These are phyloP conservation scores for Roridomyces roridus DNA, from an alignment of 768 basidiomycete genomes.

Conservation along the genomic window DNA sequence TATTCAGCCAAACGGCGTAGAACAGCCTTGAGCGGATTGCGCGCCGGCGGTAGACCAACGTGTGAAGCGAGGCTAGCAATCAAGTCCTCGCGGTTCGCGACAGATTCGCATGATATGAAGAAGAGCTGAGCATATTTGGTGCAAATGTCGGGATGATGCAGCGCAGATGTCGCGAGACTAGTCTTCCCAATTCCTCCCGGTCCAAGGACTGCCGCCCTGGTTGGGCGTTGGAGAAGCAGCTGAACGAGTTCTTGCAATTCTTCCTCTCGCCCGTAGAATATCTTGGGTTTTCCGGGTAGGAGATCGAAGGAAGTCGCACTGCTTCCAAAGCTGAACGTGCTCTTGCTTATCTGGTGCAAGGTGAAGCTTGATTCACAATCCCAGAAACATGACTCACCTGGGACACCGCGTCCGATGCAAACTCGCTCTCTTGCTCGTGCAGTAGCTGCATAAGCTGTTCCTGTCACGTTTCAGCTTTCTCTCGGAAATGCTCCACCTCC, in stretches of 20 bases:
- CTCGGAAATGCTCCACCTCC: too few species aligned
- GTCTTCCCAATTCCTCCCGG: too few species aligned
- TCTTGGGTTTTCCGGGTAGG: slow-evolving; percentile 8
- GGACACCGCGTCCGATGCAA: neutral
- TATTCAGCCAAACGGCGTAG: too few species aligned
- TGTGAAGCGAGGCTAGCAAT: too few species aligned
- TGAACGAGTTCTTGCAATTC: slow-evolving; percentile 1
- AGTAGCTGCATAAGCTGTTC: too few species aligned
- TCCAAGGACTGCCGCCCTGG: too few species aligned
- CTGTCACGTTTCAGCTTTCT: too few species aligned
- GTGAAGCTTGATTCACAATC: neutral
- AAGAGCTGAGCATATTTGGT: slow-evolving; percentile 3
- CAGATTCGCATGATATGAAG: slow-evolving; percentile 15
- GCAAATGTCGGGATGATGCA: slow-evolving; percentile 12
- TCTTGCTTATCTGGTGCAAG: neutral
- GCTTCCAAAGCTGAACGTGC: neutral
- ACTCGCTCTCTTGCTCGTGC: too few species aligned
- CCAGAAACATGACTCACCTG: neutral
- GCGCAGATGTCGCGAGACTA: slow-evolving; percentile 3
- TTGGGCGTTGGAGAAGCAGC: slow-evolving; percentile 16
- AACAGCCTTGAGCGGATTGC: too few species aligned
- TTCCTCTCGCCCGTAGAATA: too few species aligned
- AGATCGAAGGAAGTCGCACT: slow-evolving; percentile 7
- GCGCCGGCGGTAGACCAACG: too few species aligned
- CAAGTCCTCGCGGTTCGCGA: too few species aligned